These are phyloP conservation scores for Aspergillus asperescens DNA, from an alignment of 495 filamentous ascomycete species.

Conservation along the genomic window DNA sequence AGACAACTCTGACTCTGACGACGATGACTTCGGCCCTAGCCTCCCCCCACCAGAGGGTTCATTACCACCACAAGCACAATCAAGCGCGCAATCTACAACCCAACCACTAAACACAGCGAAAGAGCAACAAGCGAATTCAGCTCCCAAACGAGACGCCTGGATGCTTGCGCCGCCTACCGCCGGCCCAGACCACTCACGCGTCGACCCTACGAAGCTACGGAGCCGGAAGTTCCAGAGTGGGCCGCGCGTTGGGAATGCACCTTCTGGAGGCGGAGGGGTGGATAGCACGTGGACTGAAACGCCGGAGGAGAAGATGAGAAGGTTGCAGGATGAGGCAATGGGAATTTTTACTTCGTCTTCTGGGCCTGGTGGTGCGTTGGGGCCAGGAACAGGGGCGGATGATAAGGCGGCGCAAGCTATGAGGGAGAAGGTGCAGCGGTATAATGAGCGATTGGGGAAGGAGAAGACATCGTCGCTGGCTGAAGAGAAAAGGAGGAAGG, in stretches of 20 bases:
- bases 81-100: constrained; percentile 12
- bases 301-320: constrained; percentile 75
- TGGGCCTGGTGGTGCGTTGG: background rate
- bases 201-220: constrained; percentile 79
- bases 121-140: background rate
- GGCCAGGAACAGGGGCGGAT: constrained; percentile 10
- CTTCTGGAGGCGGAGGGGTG: constrained; percentile 29
- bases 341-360: constrained; percentile 46
- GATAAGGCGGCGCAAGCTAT: constrained; percentile 37
- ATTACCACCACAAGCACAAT: background rate
- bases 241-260: constrained; percentile 48
- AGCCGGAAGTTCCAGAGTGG: constrained; percentile 81
- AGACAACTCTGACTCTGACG: constrained; percentile 23
- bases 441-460: constrained; percentile 59
- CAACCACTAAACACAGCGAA: constrained; percentile 16
- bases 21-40: constrained; percentile 75
- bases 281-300: constrained; percentile 86
- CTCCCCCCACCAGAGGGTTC: constrained; percentile 53
- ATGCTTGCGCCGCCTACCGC: constrained; percentile 81
- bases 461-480: constrained; percentile 57
- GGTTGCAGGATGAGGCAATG: constrained; percentile 80
- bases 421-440: constrained; percentile 52
- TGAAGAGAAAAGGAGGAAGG: constrained; percentile 43
- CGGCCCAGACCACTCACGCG: constrained; percentile 49
- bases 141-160: constrained; percentile 73